Conservation (phyloP, 2,329 filamentous ascomycete genomes). For the Arthrobotrys entomopaga region DNA sequence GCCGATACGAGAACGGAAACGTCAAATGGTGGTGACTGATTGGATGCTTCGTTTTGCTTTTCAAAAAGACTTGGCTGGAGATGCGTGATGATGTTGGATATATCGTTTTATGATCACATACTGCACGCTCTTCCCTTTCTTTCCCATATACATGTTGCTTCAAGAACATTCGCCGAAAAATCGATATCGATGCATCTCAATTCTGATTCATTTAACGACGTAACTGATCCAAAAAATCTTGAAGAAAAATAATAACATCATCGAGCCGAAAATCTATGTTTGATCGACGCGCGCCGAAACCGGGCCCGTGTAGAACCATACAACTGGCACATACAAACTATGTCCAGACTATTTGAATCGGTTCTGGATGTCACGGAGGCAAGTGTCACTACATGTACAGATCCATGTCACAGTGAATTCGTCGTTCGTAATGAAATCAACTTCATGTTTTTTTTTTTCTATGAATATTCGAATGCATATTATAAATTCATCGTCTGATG, state of each 20-base stretch:
- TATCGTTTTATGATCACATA: slow-evolving; percentile 11
- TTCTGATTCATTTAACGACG: slow-evolving; percentile 12
- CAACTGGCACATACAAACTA: no score
- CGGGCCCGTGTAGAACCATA: not conserved
- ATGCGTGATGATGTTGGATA: slow-evolving; percentile 44
- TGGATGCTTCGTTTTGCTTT: slow-evolving; percentile 10
- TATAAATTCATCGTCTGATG: not conserved
- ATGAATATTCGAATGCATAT: no score
- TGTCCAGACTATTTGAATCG: no score
- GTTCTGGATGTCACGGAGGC: no score
- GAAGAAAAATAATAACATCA: not conserved
- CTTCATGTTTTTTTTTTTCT: slow-evolving; percentile 1
- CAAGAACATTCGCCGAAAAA: not conserved
- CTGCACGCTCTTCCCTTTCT: slow-evolving; percentile 20
- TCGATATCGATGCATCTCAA: not conserved
- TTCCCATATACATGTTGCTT: not conserved
- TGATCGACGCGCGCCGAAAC: not conserved
- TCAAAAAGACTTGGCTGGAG: slow-evolving; percentile 14
- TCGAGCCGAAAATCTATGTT: not conserved
- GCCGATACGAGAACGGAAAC: slow-evolving; percentile 21
- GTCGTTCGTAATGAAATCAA: no score
- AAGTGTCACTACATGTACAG: no score
- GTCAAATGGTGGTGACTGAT: slow-evolving; percentile 45
- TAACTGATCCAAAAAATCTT: slow-evolving; percentile 2
- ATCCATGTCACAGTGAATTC: no score